Conservation (phyloP, 108 stramenopile genomes). For the Poteriospumella lacustris region DNA sequence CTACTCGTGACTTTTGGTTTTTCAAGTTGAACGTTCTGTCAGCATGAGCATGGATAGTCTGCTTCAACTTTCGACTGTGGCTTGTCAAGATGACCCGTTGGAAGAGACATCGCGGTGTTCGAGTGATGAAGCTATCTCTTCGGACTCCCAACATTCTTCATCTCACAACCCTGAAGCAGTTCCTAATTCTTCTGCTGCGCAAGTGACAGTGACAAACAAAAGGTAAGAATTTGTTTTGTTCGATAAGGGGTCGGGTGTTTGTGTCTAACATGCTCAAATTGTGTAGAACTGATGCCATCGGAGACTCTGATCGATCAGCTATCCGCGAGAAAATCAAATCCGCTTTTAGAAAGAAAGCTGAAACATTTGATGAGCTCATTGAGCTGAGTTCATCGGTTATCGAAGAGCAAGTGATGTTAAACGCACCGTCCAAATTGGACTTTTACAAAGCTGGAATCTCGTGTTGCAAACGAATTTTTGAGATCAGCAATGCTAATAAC, state of each 20-base stretch:
- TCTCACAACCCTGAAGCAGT: too few relatives aligned
- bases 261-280: too few relatives aligned
- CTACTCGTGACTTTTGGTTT: too few relatives aligned
- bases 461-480: background rate
- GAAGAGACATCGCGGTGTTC: background rate
- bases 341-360: background rate
- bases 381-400: background rate
- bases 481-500: background rate
- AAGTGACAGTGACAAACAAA: too few relatives aligned
- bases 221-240: too few relatives aligned
- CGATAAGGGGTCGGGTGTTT: too few relatives aligned
- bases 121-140: too few relatives aligned
- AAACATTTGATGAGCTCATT: background rate
- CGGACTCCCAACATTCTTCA: background rate
- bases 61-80: background rate
- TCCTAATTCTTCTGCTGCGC: too few relatives aligned
- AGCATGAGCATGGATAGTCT: background rate
- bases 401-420: background rate
- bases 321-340: background rate
- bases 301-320: background rate
- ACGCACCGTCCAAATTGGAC: slow-evolving; percentile 12
- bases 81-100: background rate
- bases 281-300: too few relatives aligned
- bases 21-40: too few relatives aligned
- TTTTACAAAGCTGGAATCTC: slow-evolving; percentile 4